A percentile compares a stretch with the other conserved stretches of the same genome.
Conservation (phyloP, 495 filamentous ascomycete species). For the Aspergillus heteromorphus region DNA sequence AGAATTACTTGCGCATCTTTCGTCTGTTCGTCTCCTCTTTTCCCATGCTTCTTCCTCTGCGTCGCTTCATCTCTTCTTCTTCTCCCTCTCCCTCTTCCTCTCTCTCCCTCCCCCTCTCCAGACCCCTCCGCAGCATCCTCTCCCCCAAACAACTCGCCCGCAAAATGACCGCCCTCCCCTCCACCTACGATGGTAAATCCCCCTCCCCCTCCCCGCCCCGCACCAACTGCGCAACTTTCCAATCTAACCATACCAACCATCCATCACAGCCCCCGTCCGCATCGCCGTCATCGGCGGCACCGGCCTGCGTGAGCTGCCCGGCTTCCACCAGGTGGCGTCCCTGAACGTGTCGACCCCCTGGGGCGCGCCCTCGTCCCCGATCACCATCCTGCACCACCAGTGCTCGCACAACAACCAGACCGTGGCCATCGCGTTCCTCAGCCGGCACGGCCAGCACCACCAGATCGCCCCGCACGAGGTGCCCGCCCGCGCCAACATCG, state of each 20-base stretch:
- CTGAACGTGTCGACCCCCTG: conserved; percentile 77
- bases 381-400: conserved; percentile 80
- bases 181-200: conserved; percentile 48
- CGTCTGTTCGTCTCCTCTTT: background rate
- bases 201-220: background rate
- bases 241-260: conserved; percentile 2
- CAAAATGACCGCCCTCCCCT: conserved; percentile 52
- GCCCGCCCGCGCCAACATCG: conserved; percentile 87
- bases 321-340: conserved; percentile 75
- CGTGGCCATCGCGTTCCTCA: conserved; percentile 85
- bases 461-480: conserved; percentile 90
- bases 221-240: too few species aligned
- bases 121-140: conserved; percentile 31
- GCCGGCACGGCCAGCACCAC: conserved; percentile 85
- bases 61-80: conserved; percentile 22
- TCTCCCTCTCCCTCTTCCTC: conserved; percentile 12
- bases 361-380: conserved; percentile 85
- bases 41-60: conserved; percentile 15
- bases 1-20: background rate
- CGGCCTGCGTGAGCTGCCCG: conserved; percentile 66
- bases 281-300: conserved; percentile 98
- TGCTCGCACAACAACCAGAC: conserved; percentile 49
- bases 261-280: conserved; percentile 59
- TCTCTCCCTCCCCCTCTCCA: conserved; percentile 20
- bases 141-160: conserved; percentile 31